A percentile compares a stretch with the other conserved stretches of the same genome.
These are phyloP conservation scores for Plasmodium malariae DNA, from an alignment of 169 alveolate genomes.

Conservation along the genomic window DNA sequence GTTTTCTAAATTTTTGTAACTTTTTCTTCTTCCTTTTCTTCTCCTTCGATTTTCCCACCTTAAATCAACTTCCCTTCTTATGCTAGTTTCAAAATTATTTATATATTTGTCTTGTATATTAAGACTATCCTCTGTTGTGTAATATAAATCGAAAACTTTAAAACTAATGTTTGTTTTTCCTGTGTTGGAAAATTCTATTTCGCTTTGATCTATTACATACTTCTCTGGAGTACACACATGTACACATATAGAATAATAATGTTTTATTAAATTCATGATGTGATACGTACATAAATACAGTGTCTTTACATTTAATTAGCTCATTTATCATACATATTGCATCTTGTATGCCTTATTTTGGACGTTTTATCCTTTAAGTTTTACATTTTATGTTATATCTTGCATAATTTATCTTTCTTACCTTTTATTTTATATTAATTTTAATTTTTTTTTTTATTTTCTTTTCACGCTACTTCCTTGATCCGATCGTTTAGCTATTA, in stretches of 20 bases:
- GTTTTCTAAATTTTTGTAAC: constrained; percentile 15
- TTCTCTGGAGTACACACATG: constrained; percentile 52
- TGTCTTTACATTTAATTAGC: no score
- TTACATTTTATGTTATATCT: no score
- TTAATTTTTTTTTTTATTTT: no score
- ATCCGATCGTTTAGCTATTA: no score
- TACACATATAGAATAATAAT: constrained; percentile 33
- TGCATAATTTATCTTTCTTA: no score
- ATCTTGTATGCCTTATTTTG: no score
- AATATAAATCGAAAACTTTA: constrained; percentile 31
- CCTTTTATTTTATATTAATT: no score
- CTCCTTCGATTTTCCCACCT: neutral
- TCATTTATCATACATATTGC: no score
- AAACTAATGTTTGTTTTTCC: constrained; percentile 11
- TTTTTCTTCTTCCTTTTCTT: constrained; percentile 1
- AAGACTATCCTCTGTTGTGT: constrained; percentile 19
- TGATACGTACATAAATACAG: no score
- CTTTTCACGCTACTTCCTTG: no score
- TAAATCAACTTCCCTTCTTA: neutral
- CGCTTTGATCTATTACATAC: constrained; percentile 60
- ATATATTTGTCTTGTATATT: neutral
- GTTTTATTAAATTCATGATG: constrained; percentile 27
- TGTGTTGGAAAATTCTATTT: constrained; percentile 31
- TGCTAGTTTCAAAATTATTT: neutral
- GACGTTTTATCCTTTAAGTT: constrained; percentile 3